Evolutionary conservation across 371 early-diverging fungal species (phyloP), one percentile per base, ranked within the genome.

Genomic region (Blyttiomyces sp.): DNA sequence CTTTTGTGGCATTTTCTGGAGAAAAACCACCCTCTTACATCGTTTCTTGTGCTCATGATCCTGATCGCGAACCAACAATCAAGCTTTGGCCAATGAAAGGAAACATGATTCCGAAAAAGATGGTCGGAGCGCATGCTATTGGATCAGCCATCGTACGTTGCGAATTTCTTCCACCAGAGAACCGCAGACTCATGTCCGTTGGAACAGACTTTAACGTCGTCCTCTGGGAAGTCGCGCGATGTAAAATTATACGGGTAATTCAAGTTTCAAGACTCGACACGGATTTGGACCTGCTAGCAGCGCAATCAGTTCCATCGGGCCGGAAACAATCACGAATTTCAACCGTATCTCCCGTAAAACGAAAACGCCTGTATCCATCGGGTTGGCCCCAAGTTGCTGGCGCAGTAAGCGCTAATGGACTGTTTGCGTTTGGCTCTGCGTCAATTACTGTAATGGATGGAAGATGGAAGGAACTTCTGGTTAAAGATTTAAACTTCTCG

Each of bases 221-320:
- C 5, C 39, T 66, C 0, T 66, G 66, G 66, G 66, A 66, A 31
- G 61, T 60, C 0, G 66, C 66, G 7, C 48, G 66, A 16, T 60
- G 66, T 23, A 45, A 52, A 17, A 61, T 66, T 30, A 61, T 66
- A 28, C 49, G 66, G 4, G 31, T 61, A 11, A 30, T 59, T 7
- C 21, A 16, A 27, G 36, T 27, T 9, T 16, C 54, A 7, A 34
- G n/a, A 27, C n/a, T 33, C 3, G 52, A 43, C 23, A 42, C 42
- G 28, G 61, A 61, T 23, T 43, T 51, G 16, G 13, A 19, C 27
- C 13, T 61, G 17, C 7, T 19, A 1, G 17, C 21, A 4, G 3
- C 9, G 31, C 43, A 17, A 4, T 44, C 34, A 5, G 27, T 11
- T 4, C 16, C 16, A 31, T 26, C 50, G 16, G 42, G 51, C 31